Base-by-base conservation (phyloP, 2,329 filamentous ascomycete species). In the Stemphylium beticola region DNA sequence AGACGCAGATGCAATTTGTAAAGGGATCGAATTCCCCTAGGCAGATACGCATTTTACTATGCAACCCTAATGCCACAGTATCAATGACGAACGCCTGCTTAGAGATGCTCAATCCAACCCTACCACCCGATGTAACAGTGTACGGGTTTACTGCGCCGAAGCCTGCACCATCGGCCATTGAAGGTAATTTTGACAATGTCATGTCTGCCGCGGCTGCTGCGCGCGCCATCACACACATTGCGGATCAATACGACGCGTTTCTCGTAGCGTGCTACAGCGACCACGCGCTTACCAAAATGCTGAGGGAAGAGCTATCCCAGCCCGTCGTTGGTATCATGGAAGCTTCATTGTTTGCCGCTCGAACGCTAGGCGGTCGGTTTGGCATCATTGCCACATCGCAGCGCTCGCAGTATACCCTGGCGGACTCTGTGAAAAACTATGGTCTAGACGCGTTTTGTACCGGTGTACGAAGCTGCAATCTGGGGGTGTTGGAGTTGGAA, bases 241-340 rank as follows among this genome's bases (percentile, higher is more conserved):
- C 77, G 1, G 59, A 74, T 8, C 68, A 74, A 5, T 82, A 79
- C 63, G 74, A 81, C 64, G 81, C 78, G 0, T 78, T 82, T 42
- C 71, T 82, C 3, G 76, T 83, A 4, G 79, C 80, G 2, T 82
- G 79, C 68, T 82, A 81, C 67, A 78, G 75, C 48, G 76, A 79
- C 32, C 80, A 83, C 53, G 76, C 78, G 1, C 71, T 83, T 3
- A 79, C 79, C 52, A 65, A 69, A 17, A 78, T 79, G 65, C 68
- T 82, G 29, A 72, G 79, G 1, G 80, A 82, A 58, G 79, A 81
- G 48, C 73, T 79, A 11, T 47, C 43, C 37, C 68, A 79, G 42
- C 81, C 80, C 0, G 69, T 78, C 4, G 76, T 82, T 2, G 81
- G 81, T 3, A 82, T 83, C 52, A 82, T 83, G 79, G 81, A 83